Conservation (phyloP, 805 yeast genomes). For the Cyberlindnera veronae region DNA sequence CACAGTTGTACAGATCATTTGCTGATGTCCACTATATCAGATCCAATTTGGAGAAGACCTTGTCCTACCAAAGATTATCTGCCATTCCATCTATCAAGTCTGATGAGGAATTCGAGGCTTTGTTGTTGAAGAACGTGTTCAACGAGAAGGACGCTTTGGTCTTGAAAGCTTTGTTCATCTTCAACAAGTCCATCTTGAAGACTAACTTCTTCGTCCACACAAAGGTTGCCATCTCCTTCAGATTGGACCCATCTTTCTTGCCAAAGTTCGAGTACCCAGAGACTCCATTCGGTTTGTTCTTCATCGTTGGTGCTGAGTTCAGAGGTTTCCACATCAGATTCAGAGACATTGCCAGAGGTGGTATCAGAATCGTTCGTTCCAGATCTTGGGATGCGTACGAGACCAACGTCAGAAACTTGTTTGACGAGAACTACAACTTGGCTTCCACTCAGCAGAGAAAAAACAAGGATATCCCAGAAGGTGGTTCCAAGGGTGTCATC, state of each 20-base stretch:
- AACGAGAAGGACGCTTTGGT: constrained; percentile 78
- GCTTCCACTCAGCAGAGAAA: constrained; percentile 96
- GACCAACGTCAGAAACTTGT: constrained; percentile 79
- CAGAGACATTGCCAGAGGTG: constrained; percentile 97
- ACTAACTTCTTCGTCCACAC: constrained; percentile 93
- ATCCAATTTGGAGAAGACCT: constrained; percentile 64
- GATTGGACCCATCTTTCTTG: constrained; percentile 82
- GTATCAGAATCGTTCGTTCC: constrained; percentile 91
- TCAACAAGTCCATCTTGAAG: constrained; percentile 84
- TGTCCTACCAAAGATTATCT: constrained; percentile 84
- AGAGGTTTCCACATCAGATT: constrained; percentile 97
- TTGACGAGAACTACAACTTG: constrained; percentile 94
- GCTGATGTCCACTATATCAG: constrained; percentile 87
- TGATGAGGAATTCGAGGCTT: constrained; percentile 69
- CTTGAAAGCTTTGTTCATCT: constrained; percentile 73
- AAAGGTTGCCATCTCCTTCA: constrained; percentile 91
- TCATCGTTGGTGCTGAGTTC: constrained; percentile 93
- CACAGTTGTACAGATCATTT: constrained; percentile 84
- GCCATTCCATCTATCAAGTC: constrained; percentile 69
- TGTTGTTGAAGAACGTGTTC: constrained; percentile 65
- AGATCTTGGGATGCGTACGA: constrained; percentile 82
- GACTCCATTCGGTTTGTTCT: constrained; percentile 90
- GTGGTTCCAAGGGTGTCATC: constrained; percentile 97
- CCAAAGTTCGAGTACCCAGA: constrained; percentile 88
- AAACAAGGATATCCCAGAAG: constrained; percentile 98